Percentiles rank a stretch among this genome's conserved stretches.
These are phyloP conservation scores for Anthostomella pinea DNA, from an alignment of 2,329 filamentous ascomycete species.

Conservation along the genomic window DNA sequence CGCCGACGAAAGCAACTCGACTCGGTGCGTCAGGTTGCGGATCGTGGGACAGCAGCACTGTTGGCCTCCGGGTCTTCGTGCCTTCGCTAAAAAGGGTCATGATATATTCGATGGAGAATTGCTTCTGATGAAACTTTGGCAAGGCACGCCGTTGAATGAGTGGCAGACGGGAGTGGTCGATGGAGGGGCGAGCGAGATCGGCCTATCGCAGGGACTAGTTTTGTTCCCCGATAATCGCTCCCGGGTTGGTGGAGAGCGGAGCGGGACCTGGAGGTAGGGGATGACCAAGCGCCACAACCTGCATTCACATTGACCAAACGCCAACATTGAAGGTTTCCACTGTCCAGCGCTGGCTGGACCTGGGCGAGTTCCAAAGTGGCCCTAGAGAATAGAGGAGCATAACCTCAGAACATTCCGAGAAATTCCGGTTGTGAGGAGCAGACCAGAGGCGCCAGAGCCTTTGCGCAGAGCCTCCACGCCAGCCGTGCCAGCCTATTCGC, in stretches of 20 bases:
- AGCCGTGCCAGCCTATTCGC: slow-evolving; percentile 1
- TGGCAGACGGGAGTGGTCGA: slow-evolving; percentile 3
- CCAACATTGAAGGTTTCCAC: no score
- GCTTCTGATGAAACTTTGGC: neutral
- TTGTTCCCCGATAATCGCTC: slow-evolving; percentile 12
- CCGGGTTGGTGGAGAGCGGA: slow-evolving; percentile 20
- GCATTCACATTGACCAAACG: no score
- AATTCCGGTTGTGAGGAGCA: slow-evolving; percentile 8
- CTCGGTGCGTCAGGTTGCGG: slow-evolving; percentile 16
- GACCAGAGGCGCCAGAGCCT: neutral
- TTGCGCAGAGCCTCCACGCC: slow-evolving; percentile 4
- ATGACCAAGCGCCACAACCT: no score
- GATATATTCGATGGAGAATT: neutral
- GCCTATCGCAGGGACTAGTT: slow-evolving; percentile 11
- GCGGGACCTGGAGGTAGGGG: no score
- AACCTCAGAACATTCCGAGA: slow-evolving; percentile 4
- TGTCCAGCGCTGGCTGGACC: no score
- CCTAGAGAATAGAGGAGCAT: slow-evolving; percentile 3
- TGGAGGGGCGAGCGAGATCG: slow-evolving; percentile 16
- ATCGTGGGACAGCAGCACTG: no score
- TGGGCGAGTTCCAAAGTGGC: no score
- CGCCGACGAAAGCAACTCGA: slow-evolving; percentile 4
- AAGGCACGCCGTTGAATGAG: slow-evolving; percentile 2
- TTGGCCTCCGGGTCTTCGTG: no score
- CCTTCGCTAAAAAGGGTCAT: no score